These are phyloP conservation scores for Hortiboletus campestris DNA, from an alignment of 768 basidiomycete genomes.

Conservation along the genomic window DNA sequence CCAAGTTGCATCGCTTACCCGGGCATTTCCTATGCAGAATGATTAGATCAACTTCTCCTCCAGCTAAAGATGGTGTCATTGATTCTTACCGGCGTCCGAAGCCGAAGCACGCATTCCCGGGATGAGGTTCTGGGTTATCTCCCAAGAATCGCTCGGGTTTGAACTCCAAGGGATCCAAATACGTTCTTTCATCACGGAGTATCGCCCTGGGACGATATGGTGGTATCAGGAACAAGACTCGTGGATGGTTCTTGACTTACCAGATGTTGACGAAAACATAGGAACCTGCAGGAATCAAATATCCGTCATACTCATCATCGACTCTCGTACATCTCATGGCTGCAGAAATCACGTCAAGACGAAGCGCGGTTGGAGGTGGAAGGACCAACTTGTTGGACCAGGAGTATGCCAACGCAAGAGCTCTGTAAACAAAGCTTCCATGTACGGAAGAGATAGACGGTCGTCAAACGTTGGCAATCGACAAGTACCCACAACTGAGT, in stretches of 20 bases:
- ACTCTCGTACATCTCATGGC: constrained; percentile 8
- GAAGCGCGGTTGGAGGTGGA: no score
- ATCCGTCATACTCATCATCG: constrained; percentile 21
- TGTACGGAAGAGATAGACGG: constrained; percentile 25
- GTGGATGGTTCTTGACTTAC: neutral
- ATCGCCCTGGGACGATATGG: constrained; percentile 11
- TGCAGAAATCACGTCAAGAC: neutral
- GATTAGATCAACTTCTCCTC: neutral
- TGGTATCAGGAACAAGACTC: neutral
- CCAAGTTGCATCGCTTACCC: neutral
- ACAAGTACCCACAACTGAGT: constrained; percentile 23
- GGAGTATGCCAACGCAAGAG: constrained; percentile 22
- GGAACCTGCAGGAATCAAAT: constrained; percentile 22
- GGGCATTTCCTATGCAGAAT: constrained; percentile 6
- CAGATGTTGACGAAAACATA: constrained; percentile 21
- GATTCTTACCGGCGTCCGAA: constrained; percentile 16
- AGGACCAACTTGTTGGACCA: constrained; percentile 6
- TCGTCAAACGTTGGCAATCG: constrained; percentile 27
- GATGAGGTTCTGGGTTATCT: constrained; percentile 17
- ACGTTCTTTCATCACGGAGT: constrained; percentile 14
- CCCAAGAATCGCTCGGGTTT: constrained; percentile 25
- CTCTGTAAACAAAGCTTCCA: constrained; percentile 28
- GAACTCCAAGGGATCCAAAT: constrained; percentile 19
- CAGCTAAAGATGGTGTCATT: neutral
- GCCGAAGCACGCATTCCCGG: constrained; percentile 15